phyloP scores from a whole-genome alignment of 164 flowering plant genomes.

The Sedum album region DNA sequence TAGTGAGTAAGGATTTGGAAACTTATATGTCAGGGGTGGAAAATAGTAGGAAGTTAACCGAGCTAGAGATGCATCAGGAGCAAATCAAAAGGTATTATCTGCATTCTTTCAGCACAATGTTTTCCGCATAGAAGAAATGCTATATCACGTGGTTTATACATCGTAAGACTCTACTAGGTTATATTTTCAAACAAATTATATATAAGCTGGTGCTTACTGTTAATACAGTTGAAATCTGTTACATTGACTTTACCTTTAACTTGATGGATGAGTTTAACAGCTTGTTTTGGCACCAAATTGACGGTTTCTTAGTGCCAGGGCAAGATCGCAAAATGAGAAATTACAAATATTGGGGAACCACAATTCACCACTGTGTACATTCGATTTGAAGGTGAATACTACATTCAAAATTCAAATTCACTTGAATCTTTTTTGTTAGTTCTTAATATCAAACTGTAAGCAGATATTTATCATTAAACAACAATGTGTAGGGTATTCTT shows the following conservation, averaged over 20 bases:
- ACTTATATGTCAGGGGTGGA: slow-evolving; percentile 24
- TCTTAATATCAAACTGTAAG: not conserved
- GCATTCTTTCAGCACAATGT: not conserved
- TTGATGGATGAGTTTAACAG: not conserved
- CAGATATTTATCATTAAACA: not conserved
- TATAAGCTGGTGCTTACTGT: not conserved
- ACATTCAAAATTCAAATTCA: not conserved
- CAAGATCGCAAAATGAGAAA: slow-evolving; percentile 3
- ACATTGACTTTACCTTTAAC: not conserved
- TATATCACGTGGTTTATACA: not conserved
- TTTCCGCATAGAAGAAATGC: not conserved
- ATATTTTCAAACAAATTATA: not conserved
- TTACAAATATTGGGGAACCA: slow-evolving; percentile 7
- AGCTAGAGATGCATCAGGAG: slow-evolving; percentile 30
- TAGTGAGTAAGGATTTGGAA: slow-evolving; percentile 26
- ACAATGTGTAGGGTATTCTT: slow-evolving; percentile 52
- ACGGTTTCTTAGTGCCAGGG: not conserved
- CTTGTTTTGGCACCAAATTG: not conserved
- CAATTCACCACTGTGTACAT: slow-evolving; percentile 5
- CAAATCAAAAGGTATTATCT: slow-evolving; percentile 41
- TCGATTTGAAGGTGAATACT: slow-evolving; percentile 7
- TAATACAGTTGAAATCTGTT: not conserved
- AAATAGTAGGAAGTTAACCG: slow-evolving; percentile 26
- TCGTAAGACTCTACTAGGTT: too few relatives aligned
- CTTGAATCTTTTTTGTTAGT: not conserved